phyloP scores from a whole-genome alignment of 768 basidiomycete species.

The Suillus cothurnatus region DNA sequence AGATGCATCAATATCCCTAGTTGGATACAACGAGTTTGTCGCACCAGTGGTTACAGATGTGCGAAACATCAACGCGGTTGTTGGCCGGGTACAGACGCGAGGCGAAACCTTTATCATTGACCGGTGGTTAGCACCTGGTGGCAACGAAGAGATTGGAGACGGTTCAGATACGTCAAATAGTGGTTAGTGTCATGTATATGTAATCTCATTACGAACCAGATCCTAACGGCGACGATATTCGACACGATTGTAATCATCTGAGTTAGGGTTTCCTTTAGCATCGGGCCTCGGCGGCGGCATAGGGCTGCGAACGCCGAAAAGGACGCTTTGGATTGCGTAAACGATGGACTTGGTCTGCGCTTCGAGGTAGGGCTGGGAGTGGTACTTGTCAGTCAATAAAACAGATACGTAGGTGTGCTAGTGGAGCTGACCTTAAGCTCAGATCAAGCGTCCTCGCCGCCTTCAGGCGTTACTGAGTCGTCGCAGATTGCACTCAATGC shows the following conservation, averaged over 20 bases:
- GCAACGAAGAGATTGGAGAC: neutral
- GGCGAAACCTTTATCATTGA: slow-evolving; percentile 1
- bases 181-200: neutral
- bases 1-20: slow-evolving; percentile 15
- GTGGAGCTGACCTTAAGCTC: slow-evolving; percentile 71
- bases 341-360: slow-evolving; percentile 95
- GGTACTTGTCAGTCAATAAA: neutral
- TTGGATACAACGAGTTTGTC: slow-evolving; percentile 1
- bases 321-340: slow-evolving; percentile 92
- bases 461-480: slow-evolving; percentile 65
- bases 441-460: slow-evolving; percentile 78
- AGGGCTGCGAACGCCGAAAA: slow-evolving; percentile 91
- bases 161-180: neutral
- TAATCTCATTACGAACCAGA: no score
- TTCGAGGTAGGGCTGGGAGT: slow-evolving; percentile 87
- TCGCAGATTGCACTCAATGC: slow-evolving; percentile 58
- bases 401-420: neutral
- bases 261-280: slow-evolving; percentile 89
- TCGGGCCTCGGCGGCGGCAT: slow-evolving; percentile 81
- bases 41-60: slow-evolving; percentile 16
- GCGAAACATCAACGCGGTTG: slow-evolving; percentile 12
- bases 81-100: slow-evolving; percentile 13
- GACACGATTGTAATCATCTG: slow-evolving; percentile 98
- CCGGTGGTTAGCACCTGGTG: neutral
- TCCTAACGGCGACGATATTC: slow-evolving; percentile 92